Percentiles rank a stretch among this genome's conserved stretches.
phyloP scores from a whole-genome alignment of 768 basidiomycete species.

The Leccinum sublutescens region DNA sequence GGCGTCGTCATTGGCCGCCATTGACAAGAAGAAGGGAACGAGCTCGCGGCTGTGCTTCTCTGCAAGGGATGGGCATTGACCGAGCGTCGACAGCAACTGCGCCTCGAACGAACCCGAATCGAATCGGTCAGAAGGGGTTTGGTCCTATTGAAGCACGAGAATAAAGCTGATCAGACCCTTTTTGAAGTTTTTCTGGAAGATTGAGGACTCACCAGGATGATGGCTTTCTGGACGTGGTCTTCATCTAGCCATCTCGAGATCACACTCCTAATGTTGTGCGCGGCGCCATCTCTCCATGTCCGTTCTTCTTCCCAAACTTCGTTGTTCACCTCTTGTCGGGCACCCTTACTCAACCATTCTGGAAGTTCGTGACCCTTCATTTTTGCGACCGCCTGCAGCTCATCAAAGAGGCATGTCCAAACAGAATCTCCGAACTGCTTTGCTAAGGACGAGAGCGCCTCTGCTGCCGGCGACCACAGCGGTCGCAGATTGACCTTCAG shows the following conservation, averaged over 20 bases:
- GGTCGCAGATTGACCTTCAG: slow-evolving; percentile 93
- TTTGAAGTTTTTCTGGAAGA: neutral
- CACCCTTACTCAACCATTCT: slow-evolving; percentile 26
- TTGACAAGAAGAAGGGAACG: slow-evolving; percentile 74
- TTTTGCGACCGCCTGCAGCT: slow-evolving; percentile 44
- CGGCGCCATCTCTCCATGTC: slow-evolving; percentile 74
- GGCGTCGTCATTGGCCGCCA: slow-evolving; percentile 34
- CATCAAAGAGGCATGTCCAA: slow-evolving; percentile 69
- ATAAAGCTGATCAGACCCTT: neutral
- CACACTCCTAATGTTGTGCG: slow-evolving; percentile 54
- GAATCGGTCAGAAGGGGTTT: slow-evolving; percentile 50
- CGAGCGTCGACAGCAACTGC: slow-evolving; percentile 71
- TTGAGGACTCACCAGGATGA: slow-evolving; percentile 33
- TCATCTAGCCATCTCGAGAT: slow-evolving; percentile 48
- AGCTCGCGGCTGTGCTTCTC: slow-evolving; percentile 89
- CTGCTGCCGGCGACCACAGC: slow-evolving; percentile 79
- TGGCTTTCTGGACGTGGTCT: slow-evolving; percentile 27
- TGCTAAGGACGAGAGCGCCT: slow-evolving; percentile 55
- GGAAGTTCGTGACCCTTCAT: slow-evolving; percentile 7
- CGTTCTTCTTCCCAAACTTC: slow-evolving; percentile 64
- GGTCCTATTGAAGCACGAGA: slow-evolving; percentile 26
- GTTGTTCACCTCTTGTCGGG: slow-evolving; percentile 21
- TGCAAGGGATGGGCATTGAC: slow-evolving; percentile 65
- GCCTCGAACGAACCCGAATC: slow-evolving; percentile 75
- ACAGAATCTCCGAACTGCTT: slow-evolving; percentile 63